phyloP scores from a whole-genome alignment of 2,329 filamentous ascomycete genomes.

The Talaromyces marneffei region DNA sequence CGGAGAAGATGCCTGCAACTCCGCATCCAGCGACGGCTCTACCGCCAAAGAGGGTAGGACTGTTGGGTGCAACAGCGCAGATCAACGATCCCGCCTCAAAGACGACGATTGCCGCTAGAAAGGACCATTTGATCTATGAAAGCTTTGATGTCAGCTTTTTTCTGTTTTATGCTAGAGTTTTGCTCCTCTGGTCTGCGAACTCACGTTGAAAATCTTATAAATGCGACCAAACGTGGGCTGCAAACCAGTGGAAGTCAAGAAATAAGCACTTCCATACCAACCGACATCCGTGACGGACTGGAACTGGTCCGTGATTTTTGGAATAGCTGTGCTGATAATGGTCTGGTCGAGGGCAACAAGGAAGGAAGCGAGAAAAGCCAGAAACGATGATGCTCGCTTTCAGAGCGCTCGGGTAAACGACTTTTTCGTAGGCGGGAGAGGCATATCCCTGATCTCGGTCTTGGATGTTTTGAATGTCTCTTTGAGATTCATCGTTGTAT shows the following conservation, averaged over 20 bases:
- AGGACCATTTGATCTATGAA: slow-evolving; percentile 35
- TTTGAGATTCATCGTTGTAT: not conserved
- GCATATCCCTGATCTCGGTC: not conserved
- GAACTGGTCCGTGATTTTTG: slow-evolving; percentile 45
- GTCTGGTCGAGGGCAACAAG: slow-evolving; percentile 39
- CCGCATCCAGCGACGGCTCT: slow-evolving; percentile 34
- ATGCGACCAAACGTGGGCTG: slow-evolving; percentile 40
- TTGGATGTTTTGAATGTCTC: not conserved
- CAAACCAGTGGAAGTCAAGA: slow-evolving; percentile 39
- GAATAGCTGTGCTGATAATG: slow-evolving; percentile 44
- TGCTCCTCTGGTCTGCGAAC: not conserved
- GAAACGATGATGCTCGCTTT: not conserved
- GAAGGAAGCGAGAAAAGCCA: slow-evolving; percentile 18
- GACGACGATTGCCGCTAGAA: slow-evolving; percentile 33
- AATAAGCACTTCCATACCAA: slow-evolving; percentile 24
- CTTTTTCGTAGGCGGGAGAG: not conserved
- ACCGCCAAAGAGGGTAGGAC: slow-evolving; percentile 33
- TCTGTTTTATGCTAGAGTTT: not conserved
- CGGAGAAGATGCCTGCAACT: slow-evolving; percentile 28
- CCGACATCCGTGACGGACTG: slow-evolving; percentile 42
- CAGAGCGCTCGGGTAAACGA: not conserved
- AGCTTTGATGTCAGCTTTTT: not conserved
- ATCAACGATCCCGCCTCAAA: slow-evolving; percentile 40
- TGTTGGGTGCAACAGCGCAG: slow-evolving; percentile 32
- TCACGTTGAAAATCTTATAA: slow-evolving; percentile 25